Base-by-base conservation (phyloP, 1,284 basidiomycete genomes). In the Moesziomyces sp. region DNA sequence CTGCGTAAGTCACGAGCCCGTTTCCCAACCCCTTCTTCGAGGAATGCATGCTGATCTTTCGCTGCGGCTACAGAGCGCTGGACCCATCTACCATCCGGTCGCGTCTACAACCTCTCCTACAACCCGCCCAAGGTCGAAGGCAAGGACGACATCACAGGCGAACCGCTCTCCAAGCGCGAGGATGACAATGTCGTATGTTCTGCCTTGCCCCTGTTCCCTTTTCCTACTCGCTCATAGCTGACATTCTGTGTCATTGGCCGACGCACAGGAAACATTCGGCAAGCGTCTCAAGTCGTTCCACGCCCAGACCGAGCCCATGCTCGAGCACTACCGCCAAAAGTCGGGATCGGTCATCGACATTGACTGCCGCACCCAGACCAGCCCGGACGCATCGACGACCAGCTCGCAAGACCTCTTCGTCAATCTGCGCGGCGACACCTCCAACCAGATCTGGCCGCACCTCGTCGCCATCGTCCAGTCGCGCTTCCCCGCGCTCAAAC, bases 391-490 rank as follows among this genome's bases (percentile, higher is more conserved):
- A 3, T 21, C 38, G 6, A 9, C 10, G 13, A 46, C 19, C 6
- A 46, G 46, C 8, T 53, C 58, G 16, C 33, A 66, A n/a, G 35
- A 73, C n/a, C 57, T 69, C 14, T 86, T 94, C n/a, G 89, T 90
- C 68, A 90, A 90, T 13, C 85, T 98, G n/a, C 86, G 88, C 26
- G 95, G 95, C 6, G 86, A 88, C 69, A 93, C 93, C 18, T 94
- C 92, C 23, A 93, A 97, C 84, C 93, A 97, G 86, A 97, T 97
- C 74, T 95, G 93, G 92, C 93, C 92, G 2, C 87, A 90, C 75
- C 87, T 95, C 6, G 91, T 92, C 61, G 84, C 84, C 35, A 85
- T 89, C 21, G 85, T 94, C 33, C 48, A 48, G 28, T 30, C 49
- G 13, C 51, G 77, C 21, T 79, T 74, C 49, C 66, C 71, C 5